Evolutionary conservation across 805 yeast genomes (phyloP).

Genomic region (Komagataella kurtzmanii): DNA sequence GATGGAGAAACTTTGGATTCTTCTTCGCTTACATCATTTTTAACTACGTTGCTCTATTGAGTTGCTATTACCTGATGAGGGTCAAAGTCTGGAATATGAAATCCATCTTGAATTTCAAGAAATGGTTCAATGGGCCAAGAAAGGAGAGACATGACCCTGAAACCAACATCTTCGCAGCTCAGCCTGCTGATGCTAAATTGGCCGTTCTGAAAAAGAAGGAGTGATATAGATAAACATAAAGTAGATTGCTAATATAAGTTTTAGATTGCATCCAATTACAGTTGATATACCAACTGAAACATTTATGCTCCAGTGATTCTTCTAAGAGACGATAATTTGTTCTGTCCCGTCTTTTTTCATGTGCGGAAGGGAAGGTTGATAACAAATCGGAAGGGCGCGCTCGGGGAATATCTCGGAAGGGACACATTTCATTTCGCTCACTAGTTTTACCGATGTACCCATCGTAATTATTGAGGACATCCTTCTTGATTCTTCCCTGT

Average conservation of each 20-base stretch:
- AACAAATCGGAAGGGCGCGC: not conserved
- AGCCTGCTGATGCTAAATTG: conserved; percentile 24
- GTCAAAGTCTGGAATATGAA: conserved; percentile 9
- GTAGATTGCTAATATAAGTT: not conserved
- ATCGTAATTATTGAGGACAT: not conserved
- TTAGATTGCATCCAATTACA: not conserved
- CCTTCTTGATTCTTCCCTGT: not conserved
- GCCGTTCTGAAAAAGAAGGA: conserved; percentile 1
- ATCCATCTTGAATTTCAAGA: conserved; percentile 18
- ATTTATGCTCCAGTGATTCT: not conserved
- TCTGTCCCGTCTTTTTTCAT: too few species aligned
- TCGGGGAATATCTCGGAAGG: too few species aligned
- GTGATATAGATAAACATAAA: not conserved
- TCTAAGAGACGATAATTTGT: too few species aligned
- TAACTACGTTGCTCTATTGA: conserved; percentile 30
- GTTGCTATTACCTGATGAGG: conserved; percentile 23
- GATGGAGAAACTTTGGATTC: conserved; percentile 16
- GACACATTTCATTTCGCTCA: not conserved
- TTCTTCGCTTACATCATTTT: conserved; percentile 28
- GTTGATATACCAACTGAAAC: not conserved
- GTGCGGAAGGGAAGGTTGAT: not conserved
- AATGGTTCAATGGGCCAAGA: conserved; percentile 26
- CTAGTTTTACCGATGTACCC: not conserved
- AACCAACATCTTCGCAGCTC: conserved; percentile 24
- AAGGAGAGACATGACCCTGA: conserved; percentile 35